Conservation (phyloP, 495 filamentous ascomycete species). For the Beverwykella pulmonaria region DNA sequence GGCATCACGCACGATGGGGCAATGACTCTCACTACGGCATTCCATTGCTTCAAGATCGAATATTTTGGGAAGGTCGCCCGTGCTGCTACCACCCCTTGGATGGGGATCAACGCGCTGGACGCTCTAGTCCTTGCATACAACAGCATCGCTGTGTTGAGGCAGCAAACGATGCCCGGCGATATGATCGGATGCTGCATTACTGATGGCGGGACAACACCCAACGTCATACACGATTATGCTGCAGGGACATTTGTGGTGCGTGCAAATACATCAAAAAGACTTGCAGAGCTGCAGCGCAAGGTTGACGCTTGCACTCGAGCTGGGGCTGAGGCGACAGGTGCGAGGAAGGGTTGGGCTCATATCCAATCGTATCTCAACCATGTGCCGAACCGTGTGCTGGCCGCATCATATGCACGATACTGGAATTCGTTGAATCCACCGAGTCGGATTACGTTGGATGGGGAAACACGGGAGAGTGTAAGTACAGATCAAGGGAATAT, state of each 20-base stretch:
- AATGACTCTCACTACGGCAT: constrained; percentile 55
- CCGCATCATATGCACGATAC: no score
- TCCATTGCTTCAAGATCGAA: constrained; percentile 52
- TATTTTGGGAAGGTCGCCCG: constrained; percentile 58
- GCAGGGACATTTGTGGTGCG: constrained; percentile 25
- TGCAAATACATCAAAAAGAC: constrained; percentile 29
- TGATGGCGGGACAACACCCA: constrained; percentile 61
- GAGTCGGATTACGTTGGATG: no score
- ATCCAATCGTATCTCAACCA: constrained; percentile 61
- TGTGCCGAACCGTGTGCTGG: constrained; percentile 63
- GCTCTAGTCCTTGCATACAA: constrained; percentile 65
- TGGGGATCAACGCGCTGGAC: constrained; percentile 66
- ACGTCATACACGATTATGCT: constrained; percentile 64
- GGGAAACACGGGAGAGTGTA: constrained; percentile 23
- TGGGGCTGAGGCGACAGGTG: constrained; percentile 63
- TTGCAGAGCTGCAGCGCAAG: constrained; percentile 51
- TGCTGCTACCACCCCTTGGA: constrained; percentile 66
- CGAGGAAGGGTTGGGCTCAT: constrained; percentile 52
- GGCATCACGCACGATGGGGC: constrained; percentile 50
- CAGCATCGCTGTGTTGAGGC: constrained; percentile 61
- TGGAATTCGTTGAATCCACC: constrained; percentile 39
- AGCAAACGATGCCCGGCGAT: constrained; percentile 65
- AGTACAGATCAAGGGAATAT: constrained; percentile 64
- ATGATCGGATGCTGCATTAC: constrained; percentile 63
- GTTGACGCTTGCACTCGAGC: constrained; percentile 63